A percentile compares a stretch with the other conserved stretches of the same genome.
Conservation (phyloP, 345 rosid species). For the Acer saccharum region DNA sequence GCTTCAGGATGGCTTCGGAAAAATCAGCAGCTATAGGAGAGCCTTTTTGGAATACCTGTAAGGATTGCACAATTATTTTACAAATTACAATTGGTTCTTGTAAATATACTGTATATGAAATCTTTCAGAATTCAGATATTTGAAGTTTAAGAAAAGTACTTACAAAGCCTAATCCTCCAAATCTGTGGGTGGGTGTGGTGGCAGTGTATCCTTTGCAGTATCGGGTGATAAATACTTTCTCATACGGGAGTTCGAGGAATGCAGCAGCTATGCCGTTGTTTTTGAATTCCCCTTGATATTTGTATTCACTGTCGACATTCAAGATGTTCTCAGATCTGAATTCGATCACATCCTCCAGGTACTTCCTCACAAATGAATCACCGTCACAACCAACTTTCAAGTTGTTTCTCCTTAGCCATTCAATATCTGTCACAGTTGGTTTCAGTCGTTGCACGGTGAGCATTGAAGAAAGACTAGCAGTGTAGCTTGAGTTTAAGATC, state of each 20-base stretch:
- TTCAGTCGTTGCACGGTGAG: conserved; percentile 47
- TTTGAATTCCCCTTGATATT: conserved; percentile 29
- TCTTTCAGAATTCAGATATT: background rate
- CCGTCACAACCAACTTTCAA: conserved; percentile 53
- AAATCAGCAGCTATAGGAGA: conserved; percentile 41
- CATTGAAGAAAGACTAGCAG: conserved; percentile 57
- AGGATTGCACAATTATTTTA: background rate
- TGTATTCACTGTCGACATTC: conserved; percentile 21
- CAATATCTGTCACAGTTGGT: conserved; percentile 38
- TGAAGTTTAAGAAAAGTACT: conserved; percentile 21
- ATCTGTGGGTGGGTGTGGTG: conserved; percentile 30
- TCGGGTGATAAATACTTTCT: conserved; percentile 35
- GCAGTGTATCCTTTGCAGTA: conserved; percentile 44
- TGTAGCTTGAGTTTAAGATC: conserved; percentile 60
- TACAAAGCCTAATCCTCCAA: conserved; percentile 66
- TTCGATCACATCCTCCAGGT: conserved; percentile 34
- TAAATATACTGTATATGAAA: background rate
- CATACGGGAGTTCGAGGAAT: conserved; percentile 56
- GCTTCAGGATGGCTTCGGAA: conserved; percentile 42
- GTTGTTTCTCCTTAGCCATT: conserved; percentile 29
- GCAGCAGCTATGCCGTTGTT: conserved; percentile 38
- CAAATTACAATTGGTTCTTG: background rate
- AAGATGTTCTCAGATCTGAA: conserved; percentile 29
- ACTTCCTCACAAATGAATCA: conserved; percentile 45
- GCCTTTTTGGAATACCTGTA: conserved; percentile 48